A percentile compares a stretch with the other conserved stretches of the same genome.
Conservation (phyloP, 2,329 filamentous ascomycete genomes). For the Diaporthe vexans region DNA sequence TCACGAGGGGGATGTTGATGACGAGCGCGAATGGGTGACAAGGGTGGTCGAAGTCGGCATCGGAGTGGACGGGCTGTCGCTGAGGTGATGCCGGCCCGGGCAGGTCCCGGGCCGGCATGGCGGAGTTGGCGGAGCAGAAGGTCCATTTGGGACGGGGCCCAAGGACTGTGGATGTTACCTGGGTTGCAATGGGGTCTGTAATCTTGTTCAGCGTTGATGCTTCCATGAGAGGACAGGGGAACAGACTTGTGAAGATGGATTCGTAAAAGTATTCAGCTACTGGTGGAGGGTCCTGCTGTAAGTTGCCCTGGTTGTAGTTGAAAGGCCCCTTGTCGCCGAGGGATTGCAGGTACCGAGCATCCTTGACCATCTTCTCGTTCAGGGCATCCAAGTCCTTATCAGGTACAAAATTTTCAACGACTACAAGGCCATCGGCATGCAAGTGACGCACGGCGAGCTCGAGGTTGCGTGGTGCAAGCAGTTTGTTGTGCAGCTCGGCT, state of each 20-base stretch:
- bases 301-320: conserved; percentile 74
- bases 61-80: conserved; percentile 70
- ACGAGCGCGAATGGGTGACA: conserved; percentile 68
- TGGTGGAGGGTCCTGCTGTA: conserved; percentile 72
- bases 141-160: conserved; percentile 69
- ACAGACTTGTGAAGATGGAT: conserved; percentile 67
- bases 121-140: conserved; percentile 71
- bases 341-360: conserved; percentile 65
- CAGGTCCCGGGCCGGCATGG: conserved; percentile 63
- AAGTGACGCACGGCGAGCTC: conserved; percentile 67
- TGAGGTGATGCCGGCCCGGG: conserved; percentile 51
- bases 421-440: conserved; percentile 68
- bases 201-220: neutral
- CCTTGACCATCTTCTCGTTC: conserved; percentile 71
- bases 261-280: conserved; percentile 62
- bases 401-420: conserved; percentile 66
- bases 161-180: conserved; percentile 68
- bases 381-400: conserved; percentile 66
- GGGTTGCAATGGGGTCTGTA: conserved; percentile 66
- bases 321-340: conserved; percentile 68
- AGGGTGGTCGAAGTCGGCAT: conserved; percentile 71
- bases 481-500: conserved; percentile 54
- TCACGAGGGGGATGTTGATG: conserved; percentile 66
- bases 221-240: neutral
- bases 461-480: conserved; percentile 63